Evolutionary conservation across 2,329 filamentous ascomycete genomes (phyloP).

Genomic region (Exophiala sp.): DNA sequence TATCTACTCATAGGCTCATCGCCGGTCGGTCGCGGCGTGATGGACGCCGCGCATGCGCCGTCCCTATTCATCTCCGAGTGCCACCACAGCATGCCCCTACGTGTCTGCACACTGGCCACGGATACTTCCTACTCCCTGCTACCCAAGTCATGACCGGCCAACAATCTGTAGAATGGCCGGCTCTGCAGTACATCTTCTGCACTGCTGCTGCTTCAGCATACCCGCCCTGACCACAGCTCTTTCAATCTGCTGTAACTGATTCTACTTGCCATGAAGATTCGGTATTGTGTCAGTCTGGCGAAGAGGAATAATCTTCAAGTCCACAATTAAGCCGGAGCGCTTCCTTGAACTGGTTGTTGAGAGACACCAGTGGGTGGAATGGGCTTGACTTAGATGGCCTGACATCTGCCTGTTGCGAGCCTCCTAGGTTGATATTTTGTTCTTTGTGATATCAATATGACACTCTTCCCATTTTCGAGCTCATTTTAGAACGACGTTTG

Average conservation of each 20-base stretch:
- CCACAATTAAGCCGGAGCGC: constrained; percentile 99
- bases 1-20: no score
- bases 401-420: constrained; percentile 49
- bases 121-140: neutral
- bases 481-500: constrained; percentile 90
- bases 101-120: neutral
- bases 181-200: no score
- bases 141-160: neutral
- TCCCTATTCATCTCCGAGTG: no score
- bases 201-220: neutral
- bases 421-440: neutral
- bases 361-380: constrained; percentile 81
- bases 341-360: constrained; percentile 78
- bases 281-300: constrained; percentile 78
- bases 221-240: constrained; percentile 51
- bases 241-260: constrained; percentile 57
- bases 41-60: no score
- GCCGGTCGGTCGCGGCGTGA: no score
- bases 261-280: constrained; percentile 64
- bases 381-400: constrained; percentile 94
- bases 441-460: neutral
- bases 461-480: neutral
- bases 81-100: no score
- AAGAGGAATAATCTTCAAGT: constrained; percentile 62
- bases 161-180: no score